A percentile compares a stretch with the other conserved stretches of the same genome.
phyloP scores from a whole-genome alignment of 31 red algal species.

The Endocladia muricata region DNA sequence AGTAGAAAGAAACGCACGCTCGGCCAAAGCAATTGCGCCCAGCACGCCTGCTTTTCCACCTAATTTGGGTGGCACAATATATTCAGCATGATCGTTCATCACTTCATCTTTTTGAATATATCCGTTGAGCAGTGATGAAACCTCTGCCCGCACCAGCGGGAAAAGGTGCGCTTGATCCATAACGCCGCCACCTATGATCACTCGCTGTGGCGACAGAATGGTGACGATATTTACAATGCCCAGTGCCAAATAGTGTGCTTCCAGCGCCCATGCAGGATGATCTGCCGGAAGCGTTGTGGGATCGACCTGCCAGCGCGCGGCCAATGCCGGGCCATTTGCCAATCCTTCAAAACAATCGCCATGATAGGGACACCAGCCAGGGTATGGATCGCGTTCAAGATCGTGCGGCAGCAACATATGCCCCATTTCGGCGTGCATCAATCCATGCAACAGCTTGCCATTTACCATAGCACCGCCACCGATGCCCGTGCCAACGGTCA shows the following conservation, averaged over 20 bases:
- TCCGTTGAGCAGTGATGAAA: slow-evolving; percentile 52
- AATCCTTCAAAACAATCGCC: slow-evolving; percentile 72
- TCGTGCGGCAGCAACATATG: slow-evolving; percentile 60
- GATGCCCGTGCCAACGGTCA: slow-evolving; percentile 97
- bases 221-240: slow-evolving; percentile 77
- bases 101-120: slow-evolving; percentile 68
- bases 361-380: slow-evolving; percentile 46
- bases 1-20: no score
- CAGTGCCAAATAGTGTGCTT: slow-evolving; percentile 92
- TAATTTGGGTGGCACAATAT: slow-evolving; percentile 75
- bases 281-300: slow-evolving; percentile 66
- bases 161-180: slow-evolving; percentile 75
- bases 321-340: slow-evolving; percentile 78
- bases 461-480: slow-evolving; percentile 88
- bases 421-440: slow-evolving; percentile 89
- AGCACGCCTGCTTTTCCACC: slow-evolving; percentile 86
- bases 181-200: slow-evolving; percentile 92
- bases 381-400: slow-evolving; percentile 64
- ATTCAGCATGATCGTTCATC: slow-evolving; percentile 51
- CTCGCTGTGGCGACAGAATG: slow-evolving; percentile 85
- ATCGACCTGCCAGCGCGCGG: slow-evolving; percentile 69
- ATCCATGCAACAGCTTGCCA: slow-evolving; percentile 81
- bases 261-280: slow-evolving; percentile 75
- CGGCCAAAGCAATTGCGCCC: slow-evolving; percentile 84
- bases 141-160: slow-evolving; percentile 49